phyloP scores from a whole-genome alignment of 805 yeast genomes.

The Lipomyces yamadae region DNA sequence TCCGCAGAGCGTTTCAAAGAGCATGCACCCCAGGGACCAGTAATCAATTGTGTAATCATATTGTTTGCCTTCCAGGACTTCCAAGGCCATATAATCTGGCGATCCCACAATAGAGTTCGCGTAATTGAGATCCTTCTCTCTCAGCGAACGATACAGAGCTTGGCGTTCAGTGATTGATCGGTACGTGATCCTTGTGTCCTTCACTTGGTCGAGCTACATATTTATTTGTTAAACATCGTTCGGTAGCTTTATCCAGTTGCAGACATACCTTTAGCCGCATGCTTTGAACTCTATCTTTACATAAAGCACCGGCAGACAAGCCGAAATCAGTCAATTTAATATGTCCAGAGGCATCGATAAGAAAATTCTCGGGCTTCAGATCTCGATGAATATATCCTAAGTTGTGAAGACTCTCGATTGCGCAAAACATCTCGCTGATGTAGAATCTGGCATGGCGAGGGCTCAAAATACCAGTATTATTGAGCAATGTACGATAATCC shows the following conservation, averaged over 20 bases:
- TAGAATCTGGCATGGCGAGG: slow-evolving; percentile 97
- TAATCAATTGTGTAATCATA: slow-evolving; percentile 97
- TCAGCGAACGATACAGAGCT: slow-evolving; percentile 74
- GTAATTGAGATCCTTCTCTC: slow-evolving; percentile 73
- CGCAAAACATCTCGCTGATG: slow-evolving; percentile 93
- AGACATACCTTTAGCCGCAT: slow-evolving; percentile 67
- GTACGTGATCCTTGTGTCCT: slow-evolving; percentile 68
- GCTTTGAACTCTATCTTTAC: slow-evolving; percentile 89
- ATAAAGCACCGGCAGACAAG: slow-evolving; percentile 93
- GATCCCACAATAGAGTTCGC: slow-evolving; percentile 97
- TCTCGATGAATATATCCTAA: slow-evolving; percentile 97
- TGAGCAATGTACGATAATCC: slow-evolving; percentile 90
- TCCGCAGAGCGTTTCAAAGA: slow-evolving; percentile 94
- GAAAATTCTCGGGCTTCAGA: slow-evolving; percentile 89
- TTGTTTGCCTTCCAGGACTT: slow-evolving; percentile 89
- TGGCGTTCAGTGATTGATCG: slow-evolving; percentile 87
- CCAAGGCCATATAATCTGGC: slow-evolving; percentile 99
- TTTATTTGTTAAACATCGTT: neutral
- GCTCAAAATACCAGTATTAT: slow-evolving; percentile 88
- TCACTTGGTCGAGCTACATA: slow-evolving; percentile 63
- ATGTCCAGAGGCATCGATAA: slow-evolving; percentile 75
- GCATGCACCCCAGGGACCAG: slow-evolving; percentile 98
- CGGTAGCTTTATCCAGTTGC: neutral
- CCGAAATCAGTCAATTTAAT: slow-evolving; percentile 92
- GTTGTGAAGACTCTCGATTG: slow-evolving; percentile 91